phyloP scores from a whole-genome alignment of 495 filamentous ascomycete genomes.

The Penicillium mononematosum region DNA sequence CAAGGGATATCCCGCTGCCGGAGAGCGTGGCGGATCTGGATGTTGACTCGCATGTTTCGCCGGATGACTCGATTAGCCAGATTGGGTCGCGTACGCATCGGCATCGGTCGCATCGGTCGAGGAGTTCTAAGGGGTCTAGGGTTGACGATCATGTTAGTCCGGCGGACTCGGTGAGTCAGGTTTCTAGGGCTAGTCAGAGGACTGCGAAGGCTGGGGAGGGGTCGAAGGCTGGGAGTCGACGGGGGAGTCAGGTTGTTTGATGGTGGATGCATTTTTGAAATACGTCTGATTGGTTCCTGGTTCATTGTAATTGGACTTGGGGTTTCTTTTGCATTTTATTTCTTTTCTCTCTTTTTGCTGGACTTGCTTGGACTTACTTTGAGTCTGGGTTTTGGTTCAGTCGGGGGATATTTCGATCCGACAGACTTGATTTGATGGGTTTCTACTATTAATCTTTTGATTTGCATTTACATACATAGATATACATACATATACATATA shows the following conservation, averaged over 20 bases:
- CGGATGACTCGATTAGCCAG: constrained; percentile 43
- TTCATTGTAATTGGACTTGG: neutral
- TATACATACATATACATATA: constrained; percentile 12
- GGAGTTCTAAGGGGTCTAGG: constrained; percentile 26
- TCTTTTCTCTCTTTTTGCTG: constrained; percentile 8
- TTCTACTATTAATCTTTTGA: constrained; percentile 3
- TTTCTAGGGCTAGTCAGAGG: constrained; percentile 43
- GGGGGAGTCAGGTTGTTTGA: constrained; percentile 34
- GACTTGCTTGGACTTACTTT: constrained; percentile 1
- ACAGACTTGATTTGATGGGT: constrained; percentile 10
- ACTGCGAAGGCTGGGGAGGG: constrained; percentile 40
- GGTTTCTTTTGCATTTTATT: neutral
- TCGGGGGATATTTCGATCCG: constrained; percentile 10
- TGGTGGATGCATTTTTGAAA: neutral
- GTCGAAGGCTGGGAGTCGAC: constrained; percentile 33
- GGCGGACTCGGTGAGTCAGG: constrained; percentile 66
- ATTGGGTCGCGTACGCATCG: constrained; percentile 22
- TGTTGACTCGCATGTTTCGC: constrained; percentile 34
- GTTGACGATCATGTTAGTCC: constrained; percentile 52
- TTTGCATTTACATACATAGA: constrained; percentile 14
- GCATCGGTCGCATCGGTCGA: constrained; percentile 27
- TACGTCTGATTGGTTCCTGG: neutral
- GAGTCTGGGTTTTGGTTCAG: neutral
- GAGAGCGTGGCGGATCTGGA: constrained; percentile 45
- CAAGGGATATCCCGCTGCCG: constrained; percentile 48